Base-by-base conservation (phyloP, 2,329 filamentous ascomycete species). In the Alternaria triticina region DNA sequence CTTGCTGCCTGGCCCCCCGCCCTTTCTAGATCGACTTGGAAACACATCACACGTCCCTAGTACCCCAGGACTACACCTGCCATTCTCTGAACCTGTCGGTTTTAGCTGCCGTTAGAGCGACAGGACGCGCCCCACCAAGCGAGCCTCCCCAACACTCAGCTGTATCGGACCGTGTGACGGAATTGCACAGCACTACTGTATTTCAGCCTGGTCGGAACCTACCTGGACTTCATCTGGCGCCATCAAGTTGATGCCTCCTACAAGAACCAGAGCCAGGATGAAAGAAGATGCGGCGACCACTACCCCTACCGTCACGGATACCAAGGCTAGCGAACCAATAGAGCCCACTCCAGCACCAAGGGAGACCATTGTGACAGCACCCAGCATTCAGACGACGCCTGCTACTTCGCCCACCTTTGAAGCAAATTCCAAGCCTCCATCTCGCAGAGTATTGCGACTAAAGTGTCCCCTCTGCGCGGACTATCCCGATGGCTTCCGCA, bases 401-500 rank as follows among this genome's bases (percentile, higher is more conserved):
- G 73, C 62, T 13, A 77, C 75, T 10, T 77, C 77, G 49, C 77
- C 77, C 5, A 77, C 76, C 33, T 76, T 76, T 59, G 70, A 72
- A 28, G 55, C 62, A 10, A 62, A 70, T 25, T 69, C 71, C 25
- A 80, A 78, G 63, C 70, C 75, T 20, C 70, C 73, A 15, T 71
- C 75, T 17, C 70, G 77, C 59, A 77, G 69, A 69, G 72, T 79
- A 33, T 49, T 77, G 59, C 76, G 77, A 25, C 64, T 80, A 43
- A 79, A 77, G 66, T 97, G 93, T 77, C 78, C 82, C 1, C 82
- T 87, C 57, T 97, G 93, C 80, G 86, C 86, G 54, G 89, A 93
- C 60, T 88, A 92, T 67, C 90, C 90, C 1, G 88, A 91, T 23
- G 93, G 92, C 57, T 97, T 97, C 81, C 89, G 93, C 47, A 93